These are phyloP conservation scores for Trametes cingulata DNA, from an alignment of 768 basidiomycete genomes.

Conservation along the genomic window DNA sequence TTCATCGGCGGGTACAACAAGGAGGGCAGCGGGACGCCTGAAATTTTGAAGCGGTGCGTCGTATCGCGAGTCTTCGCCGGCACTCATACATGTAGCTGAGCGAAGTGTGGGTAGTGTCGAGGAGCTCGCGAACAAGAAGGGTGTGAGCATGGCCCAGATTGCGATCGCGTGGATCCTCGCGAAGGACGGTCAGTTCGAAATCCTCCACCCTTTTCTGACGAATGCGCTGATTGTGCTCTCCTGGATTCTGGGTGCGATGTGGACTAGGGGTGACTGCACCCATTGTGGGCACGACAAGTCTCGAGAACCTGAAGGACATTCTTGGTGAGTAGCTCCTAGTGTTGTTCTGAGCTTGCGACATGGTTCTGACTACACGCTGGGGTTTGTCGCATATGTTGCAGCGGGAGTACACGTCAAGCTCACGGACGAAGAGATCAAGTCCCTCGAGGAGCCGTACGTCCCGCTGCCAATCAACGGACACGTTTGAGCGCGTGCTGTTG, in stretches of 20 bases:
- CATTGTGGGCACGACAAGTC: slow-evolving; percentile 42
- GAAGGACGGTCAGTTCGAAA: slow-evolving; percentile 25
- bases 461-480: slow-evolving; percentile 48
- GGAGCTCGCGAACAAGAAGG: slow-evolving; percentile 42
- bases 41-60: slow-evolving; percentile 25
- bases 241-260: no score
- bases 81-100: neutral
- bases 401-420: slow-evolving; percentile 44
- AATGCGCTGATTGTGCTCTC: no score
- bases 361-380: neutral
- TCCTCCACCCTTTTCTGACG: neutral
- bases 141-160: slow-evolving; percentile 45
- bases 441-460: slow-evolving; percentile 54
- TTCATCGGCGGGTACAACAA: slow-evolving; percentile 20
- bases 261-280: slow-evolving; percentile 39
- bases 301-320: slow-evolving; percentile 42
- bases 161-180: slow-evolving; percentile 40
- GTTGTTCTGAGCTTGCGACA: neutral
- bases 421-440: slow-evolving; percentile 56
- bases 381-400: neutral
- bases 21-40: slow-evolving; percentile 12
- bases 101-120: slow-evolving; percentile 33
- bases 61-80: neutral
- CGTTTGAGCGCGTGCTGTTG: slow-evolving; percentile 19
- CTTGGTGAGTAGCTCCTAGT: slow-evolving; percentile 28